phyloP scores from a whole-genome alignment of 208 protist genomes.

The Acanthamoeba healyi region DNA sequence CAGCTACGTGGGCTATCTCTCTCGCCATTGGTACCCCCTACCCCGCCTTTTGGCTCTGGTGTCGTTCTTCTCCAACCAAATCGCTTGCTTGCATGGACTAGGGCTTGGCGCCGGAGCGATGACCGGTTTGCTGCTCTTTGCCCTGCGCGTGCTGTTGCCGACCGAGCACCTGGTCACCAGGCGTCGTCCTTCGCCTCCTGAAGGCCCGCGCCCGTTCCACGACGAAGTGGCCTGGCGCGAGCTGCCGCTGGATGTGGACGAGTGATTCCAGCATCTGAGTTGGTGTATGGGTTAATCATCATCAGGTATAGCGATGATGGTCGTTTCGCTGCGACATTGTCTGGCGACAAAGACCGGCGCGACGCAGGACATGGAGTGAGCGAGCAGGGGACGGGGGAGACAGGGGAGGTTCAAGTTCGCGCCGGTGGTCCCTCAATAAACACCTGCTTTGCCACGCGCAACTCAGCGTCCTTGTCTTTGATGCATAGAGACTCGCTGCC shows the following conservation, averaged over 20 bases:
- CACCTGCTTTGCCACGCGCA: too few relatives aligned
- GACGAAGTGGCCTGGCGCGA: conserved; percentile 24
- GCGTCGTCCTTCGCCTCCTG: background rate
- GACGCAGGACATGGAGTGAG: too few relatives aligned
- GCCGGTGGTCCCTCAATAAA: too few relatives aligned
- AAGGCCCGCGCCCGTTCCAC: background rate
- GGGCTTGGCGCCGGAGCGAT: background rate
- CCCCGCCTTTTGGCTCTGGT: background rate
- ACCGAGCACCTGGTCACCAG: background rate
- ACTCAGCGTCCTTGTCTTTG: too few relatives aligned
- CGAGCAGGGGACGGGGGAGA: too few relatives aligned
- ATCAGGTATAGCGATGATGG: too few relatives aligned
- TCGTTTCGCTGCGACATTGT: too few relatives aligned
- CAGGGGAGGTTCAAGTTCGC: too few relatives aligned
- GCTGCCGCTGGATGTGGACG: conserved; percentile 45
- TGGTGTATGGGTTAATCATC: too few relatives aligned
- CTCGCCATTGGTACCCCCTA: background rate
- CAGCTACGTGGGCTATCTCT: background rate
- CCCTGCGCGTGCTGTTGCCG: background rate
- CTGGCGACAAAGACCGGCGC: too few relatives aligned
- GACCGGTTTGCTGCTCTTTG: background rate
- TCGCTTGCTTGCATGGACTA: background rate
- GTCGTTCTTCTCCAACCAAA: background rate
- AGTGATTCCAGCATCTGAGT: too few relatives aligned
- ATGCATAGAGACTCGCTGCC: too few relatives aligned